Base-by-base conservation (phyloP, 2,329 filamentous ascomycete species). In the Diaporthe australafricana region DNA sequence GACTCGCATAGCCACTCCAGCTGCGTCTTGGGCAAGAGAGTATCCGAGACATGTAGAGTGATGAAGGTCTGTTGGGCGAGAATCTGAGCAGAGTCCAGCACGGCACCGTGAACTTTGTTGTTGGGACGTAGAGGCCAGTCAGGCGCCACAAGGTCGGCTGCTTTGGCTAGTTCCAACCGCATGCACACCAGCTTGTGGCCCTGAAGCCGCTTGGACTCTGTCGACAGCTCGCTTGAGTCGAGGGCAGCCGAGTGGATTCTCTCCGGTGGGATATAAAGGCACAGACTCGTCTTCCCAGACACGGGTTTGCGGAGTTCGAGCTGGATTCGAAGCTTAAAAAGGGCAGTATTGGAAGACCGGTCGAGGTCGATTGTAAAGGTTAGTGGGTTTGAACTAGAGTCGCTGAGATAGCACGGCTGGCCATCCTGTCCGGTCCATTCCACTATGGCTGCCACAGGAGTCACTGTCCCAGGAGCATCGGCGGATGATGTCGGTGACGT, bases 101-200 rank as follows among this genome's bases (percentile, higher is more conserved):
- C 12, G n/a, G 68, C 57, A 32, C 45, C 55, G 62, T 73, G 68
- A 35, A 65, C 30, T 27, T 68, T 73, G 22, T 73, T 66, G 25
- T 70, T 68, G 2, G 57, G 68, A 22, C 62, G 68, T 9, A 73
- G 40, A 32, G 68, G 68, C 52, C 52, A 57, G 27, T 45, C 27
- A 22, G 27, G 66, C 12, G 53, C 66, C 20, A 57, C 38, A 25
- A 68, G 52, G 40, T 68, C 66, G 2, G 52, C 50, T 32, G 66
- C 38, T 30, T 6, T 27, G 20, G n/a, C 12, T 11, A 68, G 27
- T 35, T 47, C 40, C 5, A 68, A 6, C 53, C 53, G 52, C 4
- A 68, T 17, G 40, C 66, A 57, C 7, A 57, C 4, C n/a, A 56
- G 40, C 40, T 48, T 48, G 14, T 45, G 52, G 40, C 22, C 40